Evolutionary conservation across 768 basidiomycete species (phyloP).

Genomic region (Phaeotremella fagi): DNA sequence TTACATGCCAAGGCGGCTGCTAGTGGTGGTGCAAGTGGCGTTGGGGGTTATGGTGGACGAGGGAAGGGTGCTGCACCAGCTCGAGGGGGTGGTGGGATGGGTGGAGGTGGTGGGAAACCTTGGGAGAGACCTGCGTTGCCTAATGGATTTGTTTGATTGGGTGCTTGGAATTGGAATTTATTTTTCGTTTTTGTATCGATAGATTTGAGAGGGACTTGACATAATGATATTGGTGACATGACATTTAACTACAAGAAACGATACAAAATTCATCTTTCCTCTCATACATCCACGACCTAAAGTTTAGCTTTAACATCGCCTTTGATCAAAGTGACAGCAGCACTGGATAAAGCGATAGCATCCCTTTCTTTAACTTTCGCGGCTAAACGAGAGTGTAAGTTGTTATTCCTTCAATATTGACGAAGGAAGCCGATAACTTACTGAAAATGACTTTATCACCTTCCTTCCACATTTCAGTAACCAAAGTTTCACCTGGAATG

Average conservation of each 20-base stretch:
- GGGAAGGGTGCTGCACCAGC: background rate
- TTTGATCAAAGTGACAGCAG: slow-evolving; percentile 67
- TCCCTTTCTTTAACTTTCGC: slow-evolving; percentile 84
- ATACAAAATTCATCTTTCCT: too few relatives aligned
- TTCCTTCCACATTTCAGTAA: slow-evolving; percentile 99
- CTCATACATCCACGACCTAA: slow-evolving; percentile 22
- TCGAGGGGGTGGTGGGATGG: slow-evolving; percentile 30
- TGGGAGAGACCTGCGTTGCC: slow-evolving; percentile 21
- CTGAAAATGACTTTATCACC: slow-evolving; percentile 83
- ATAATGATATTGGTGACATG: too few relatives aligned
- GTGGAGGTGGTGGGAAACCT: slow-evolving; percentile 36
- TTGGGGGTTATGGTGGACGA: slow-evolving; percentile 6
- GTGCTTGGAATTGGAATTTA: background rate
- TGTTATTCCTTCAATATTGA: background rate
- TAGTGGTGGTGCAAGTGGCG: slow-evolving; percentile 1
- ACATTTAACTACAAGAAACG: too few relatives aligned
- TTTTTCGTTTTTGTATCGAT: background rate
- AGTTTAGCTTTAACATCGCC: slow-evolving; percentile 53
- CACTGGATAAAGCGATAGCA: slow-evolving; percentile 65
- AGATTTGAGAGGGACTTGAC: too few relatives aligned
- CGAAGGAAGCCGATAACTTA: slow-evolving; percentile 52
- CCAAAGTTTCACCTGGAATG: slow-evolving; percentile 89
- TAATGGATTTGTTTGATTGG: slow-evolving; percentile 4
- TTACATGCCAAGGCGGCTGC: background rate
- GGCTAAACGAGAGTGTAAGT: slow-evolving; percentile 51